These are phyloP conservation scores for Termitomyces sp. DNA, from an alignment of 768 basidiomycete genomes.

Conservation along the genomic window DNA sequence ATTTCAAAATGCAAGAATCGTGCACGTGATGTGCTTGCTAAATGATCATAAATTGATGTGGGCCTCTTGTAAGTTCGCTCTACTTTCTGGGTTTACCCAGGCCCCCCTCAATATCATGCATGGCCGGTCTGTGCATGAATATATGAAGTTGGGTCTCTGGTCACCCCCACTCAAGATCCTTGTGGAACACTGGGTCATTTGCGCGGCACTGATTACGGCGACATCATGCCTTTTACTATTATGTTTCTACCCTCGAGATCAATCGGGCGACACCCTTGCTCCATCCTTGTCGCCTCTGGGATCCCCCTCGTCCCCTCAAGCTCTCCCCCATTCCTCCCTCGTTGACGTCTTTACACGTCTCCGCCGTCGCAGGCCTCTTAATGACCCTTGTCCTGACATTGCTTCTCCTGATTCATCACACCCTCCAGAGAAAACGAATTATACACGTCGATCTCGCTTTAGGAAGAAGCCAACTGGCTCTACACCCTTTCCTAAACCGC, in stretches of 20 bases:
- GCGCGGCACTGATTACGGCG: slow-evolving; percentile 15
- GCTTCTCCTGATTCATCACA: not conserved
- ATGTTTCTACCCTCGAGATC: slow-evolving; percentile 11
- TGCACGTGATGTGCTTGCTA: slow-evolving; percentile 15
- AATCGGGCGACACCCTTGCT: slow-evolving; percentile 1
- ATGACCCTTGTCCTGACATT: slow-evolving; percentile 1
- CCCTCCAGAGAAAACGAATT: slow-evolving; percentile 8
- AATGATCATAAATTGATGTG: not conserved
- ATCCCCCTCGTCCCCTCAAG: not conserved
- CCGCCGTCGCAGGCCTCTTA: slow-evolving; percentile 6
- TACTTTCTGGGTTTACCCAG: not conserved
- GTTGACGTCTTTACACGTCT: slow-evolving; percentile 7
- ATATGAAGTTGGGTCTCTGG: not conserved
- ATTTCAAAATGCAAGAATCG: not conserved
- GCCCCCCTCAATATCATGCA: not conserved
- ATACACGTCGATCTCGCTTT: slow-evolving; percentile 8
- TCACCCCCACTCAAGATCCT: slow-evolving; percentile 7
- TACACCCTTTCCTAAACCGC: slow-evolving; percentile 1
- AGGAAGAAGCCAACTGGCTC: slow-evolving; percentile 15
- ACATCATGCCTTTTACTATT: slow-evolving; percentile 25
- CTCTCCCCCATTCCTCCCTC: not conserved
- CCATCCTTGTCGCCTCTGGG: not conserved
- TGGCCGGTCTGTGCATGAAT: not conserved
- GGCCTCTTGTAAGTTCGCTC: not conserved
- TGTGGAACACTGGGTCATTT: slow-evolving; percentile 11